phyloP scores from a whole-genome alignment of 441 rosid genomes.

The Cnidoscolus chayamansa region DNA sequence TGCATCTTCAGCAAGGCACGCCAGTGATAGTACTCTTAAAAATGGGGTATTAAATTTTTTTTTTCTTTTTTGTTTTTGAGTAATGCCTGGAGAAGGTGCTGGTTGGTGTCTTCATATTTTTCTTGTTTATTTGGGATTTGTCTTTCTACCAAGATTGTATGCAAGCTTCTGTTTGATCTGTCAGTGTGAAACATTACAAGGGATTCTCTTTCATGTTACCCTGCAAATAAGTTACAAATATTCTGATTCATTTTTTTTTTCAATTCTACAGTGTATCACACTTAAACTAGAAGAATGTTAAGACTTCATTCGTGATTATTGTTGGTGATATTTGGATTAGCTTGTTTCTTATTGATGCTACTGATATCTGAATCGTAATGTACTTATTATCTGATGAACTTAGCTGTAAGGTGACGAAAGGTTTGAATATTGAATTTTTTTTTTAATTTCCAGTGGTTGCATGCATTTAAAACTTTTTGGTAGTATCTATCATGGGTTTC shows the following conservation, averaged over 20 bases:
- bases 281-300: constrained; percentile 1
- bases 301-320: not conserved
- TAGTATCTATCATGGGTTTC: constrained; percentile 15
- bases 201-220: constrained; percentile 32
- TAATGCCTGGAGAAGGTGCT: constrained; percentile 35
- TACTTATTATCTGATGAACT: not conserved
- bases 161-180: constrained; percentile 38
- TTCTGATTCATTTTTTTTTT: constrained; percentile 31
- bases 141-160: constrained; percentile 37
- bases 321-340: constrained; percentile 2
- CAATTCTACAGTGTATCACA: constrained; percentile 13
- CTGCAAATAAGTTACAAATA: constrained; percentile 40
- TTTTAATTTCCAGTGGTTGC: not conserved
- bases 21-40: constrained; percentile 28
- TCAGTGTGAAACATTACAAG: constrained; percentile 43
- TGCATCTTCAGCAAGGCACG: constrained; percentile 35
- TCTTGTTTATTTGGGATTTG: constrained; percentile 31
- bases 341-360: not conserved
- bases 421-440: not conserved
- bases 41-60: constrained; percentile 26
- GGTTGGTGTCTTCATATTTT: constrained; percentile 33
- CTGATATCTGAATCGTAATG: not conserved
- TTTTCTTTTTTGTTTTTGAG: constrained; percentile 16
- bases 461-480: not conserved
- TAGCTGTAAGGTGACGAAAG: not conserved